These are phyloP conservation scores for Naganishia randhawae DNA, from an alignment of 768 basidiomycete genomes.

Conservation along the genomic window DNA sequence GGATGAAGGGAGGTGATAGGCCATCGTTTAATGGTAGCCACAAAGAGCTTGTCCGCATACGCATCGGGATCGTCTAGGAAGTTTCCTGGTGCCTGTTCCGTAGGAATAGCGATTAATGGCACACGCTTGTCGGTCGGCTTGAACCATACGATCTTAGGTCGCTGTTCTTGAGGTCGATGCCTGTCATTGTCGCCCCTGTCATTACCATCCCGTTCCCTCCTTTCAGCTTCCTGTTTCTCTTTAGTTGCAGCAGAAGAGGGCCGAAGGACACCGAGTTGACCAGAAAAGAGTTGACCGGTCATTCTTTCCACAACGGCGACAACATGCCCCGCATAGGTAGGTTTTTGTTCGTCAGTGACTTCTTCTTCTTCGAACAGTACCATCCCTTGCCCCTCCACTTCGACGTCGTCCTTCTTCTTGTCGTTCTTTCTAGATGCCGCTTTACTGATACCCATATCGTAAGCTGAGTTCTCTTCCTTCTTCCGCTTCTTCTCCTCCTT, in stretches of 20 bases:
- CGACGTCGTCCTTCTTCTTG: constrained; percentile 99
- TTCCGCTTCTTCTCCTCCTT: constrained; percentile 99
- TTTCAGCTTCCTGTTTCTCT: constrained; percentile 97
- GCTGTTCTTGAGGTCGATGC: constrained; percentile 16
- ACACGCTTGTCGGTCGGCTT: constrained; percentile 99
- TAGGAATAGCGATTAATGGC: constrained; percentile 95
- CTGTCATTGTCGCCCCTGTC: constrained; percentile 62
- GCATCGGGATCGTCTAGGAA: constrained; percentile 91
- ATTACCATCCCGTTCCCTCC: constrained; percentile 93
- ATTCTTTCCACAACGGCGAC: constrained; percentile 98
- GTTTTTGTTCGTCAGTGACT: constrained; percentile 97
- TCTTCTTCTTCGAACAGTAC: constrained; percentile 98
- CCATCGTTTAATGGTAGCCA: constrained; percentile 97
- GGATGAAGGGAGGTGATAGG: constrained; percentile 91
- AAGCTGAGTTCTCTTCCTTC: constrained; percentile 97
- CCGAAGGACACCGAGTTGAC: constrained; percentile 87
- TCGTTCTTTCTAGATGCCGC: constrained; percentile 66
- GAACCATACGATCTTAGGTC: constrained; percentile 99
- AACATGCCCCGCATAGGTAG: constrained; percentile 96
- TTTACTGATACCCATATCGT: constrained; percentile 66
- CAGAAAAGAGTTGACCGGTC: constrained; percentile 97
- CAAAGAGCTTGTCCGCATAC: constrained; percentile 86
- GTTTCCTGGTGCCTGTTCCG: constrained; percentile 91
- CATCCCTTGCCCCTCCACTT: constrained; percentile 96
- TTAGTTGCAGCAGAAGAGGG: constrained; percentile 96